A percentile compares a stretch with the other conserved stretches of the same genome.
Conservation (phyloP, 768 basidiomycete genomes). For the Candolleomyces eurysporus region DNA sequence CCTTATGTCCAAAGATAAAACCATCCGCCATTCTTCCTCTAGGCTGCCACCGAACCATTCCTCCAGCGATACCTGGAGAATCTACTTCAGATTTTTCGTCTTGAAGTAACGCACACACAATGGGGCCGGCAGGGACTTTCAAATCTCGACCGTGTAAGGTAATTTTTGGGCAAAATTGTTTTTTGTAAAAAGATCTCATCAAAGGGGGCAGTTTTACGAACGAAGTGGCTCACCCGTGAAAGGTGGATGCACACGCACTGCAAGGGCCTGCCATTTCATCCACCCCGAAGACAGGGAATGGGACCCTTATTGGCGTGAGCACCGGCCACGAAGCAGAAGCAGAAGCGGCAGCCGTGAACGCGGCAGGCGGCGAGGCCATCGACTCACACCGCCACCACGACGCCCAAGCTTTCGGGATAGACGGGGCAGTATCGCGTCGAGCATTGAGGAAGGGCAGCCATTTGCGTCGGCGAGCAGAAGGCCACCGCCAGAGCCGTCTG, state of each 20-base stretch:
- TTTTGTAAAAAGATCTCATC: not conserved
- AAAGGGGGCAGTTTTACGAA: not conserved
- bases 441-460: not conserved
- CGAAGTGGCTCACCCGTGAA: not conserved
- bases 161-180: too few relatives aligned
- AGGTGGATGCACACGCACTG: not conserved
- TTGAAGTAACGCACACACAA: too few relatives aligned
- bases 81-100: too few relatives aligned
- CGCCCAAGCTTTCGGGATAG: not conserved
- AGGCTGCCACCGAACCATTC: too few relatives aligned
- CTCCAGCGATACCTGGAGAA: too few relatives aligned
- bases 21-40: too few relatives aligned
- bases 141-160: too few relatives aligned
- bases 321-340: not conserved
- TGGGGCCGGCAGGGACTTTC: too few relatives aligned
- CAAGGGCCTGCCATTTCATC: conserved; percentile 9
- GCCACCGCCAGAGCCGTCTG: not conserved
- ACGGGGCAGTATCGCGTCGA: conserved; percentile 5
- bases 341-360: conserved; percentile 1
- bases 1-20: too few relatives aligned
- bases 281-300: conserved; percentile 17
- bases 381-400: not conserved
- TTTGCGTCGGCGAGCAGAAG: not conserved
- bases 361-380: not conserved
- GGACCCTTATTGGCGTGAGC: not conserved